Percentiles rank a stretch among this genome's conserved stretches.
Evolutionary conservation across 805 yeast species (phyloP).

Genomic region (Starmerella stellata): DNA sequence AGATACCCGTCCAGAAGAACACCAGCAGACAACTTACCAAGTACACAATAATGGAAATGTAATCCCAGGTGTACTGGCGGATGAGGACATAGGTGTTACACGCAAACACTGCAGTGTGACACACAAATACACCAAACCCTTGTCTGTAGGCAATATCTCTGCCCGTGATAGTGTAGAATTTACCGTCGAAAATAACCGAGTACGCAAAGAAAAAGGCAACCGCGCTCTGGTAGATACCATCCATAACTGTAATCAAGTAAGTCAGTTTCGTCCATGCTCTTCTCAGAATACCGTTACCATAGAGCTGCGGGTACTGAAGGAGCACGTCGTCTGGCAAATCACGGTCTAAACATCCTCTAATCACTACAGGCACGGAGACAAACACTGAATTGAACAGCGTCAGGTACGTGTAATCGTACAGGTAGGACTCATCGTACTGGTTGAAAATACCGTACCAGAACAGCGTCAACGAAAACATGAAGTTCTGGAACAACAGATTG

Average conservation of each 20-base stretch:
- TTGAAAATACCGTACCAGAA: conserved; percentile 61
- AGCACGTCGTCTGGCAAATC: conserved; percentile 52
- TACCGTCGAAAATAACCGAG: conserved; percentile 33
- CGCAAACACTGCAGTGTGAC: conserved; percentile 42
- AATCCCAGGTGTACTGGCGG: conserved; percentile 65
- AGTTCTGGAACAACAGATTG: conserved; percentile 60
- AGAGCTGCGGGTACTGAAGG: conserved; percentile 50
- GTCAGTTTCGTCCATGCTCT: conserved; percentile 42
- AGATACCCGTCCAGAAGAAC: conserved; percentile 65
- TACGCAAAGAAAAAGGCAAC: conserved; percentile 54
- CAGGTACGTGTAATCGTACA: conserved; percentile 60
- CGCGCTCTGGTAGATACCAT: conserved; percentile 56
- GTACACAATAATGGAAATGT: conserved; percentile 38
- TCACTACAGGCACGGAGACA: conserved; percentile 61
- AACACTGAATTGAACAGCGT: conserved; percentile 67
- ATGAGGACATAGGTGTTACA: conserved; percentile 49
- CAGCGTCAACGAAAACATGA: conserved; percentile 50
- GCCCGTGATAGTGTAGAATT: conserved; percentile 31
- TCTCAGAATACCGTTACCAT: conserved; percentile 48
- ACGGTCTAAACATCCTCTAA: conserved; percentile 56
- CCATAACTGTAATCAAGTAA: conserved; percentile 45
- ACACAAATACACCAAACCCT: conserved; percentile 49
- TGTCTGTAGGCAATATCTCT: conserved; percentile 44
- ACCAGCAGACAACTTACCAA: conserved; percentile 39
- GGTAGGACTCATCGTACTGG: conserved; percentile 56